Percentiles rank a stretch among this genome's conserved stretches.
phyloP scores from a whole-genome alignment of 495 filamentous ascomycete species.

The Tetracladium setigerum region DNA sequence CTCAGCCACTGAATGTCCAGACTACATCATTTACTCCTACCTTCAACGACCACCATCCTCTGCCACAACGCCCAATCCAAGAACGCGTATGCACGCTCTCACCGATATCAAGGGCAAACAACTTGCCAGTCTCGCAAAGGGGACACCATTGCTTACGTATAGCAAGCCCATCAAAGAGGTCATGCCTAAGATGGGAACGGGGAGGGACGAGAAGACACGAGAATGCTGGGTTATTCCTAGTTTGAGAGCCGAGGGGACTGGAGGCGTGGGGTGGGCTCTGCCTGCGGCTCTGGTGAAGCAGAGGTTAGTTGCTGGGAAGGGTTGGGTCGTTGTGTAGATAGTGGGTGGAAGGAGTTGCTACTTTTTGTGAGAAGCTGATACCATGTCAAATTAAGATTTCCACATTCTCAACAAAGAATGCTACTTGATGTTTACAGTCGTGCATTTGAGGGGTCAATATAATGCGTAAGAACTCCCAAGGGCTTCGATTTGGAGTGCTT shows the following conservation, averaged over 20 bases:
- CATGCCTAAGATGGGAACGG: conserved; percentile 33
- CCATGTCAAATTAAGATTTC: not conserved
- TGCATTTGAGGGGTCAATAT: too few species aligned
- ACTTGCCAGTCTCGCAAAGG: conserved; percentile 72
- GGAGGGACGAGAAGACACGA: conserved; percentile 46
- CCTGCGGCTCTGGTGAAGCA: conserved; percentile 77
- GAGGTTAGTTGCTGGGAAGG: conserved; percentile 58
- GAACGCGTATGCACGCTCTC: conserved; percentile 83
- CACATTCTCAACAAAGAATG: too few species aligned
- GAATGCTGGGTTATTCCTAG: conserved; percentile 79
- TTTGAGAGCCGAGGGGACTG: conserved; percentile 53
- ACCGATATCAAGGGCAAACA: conserved; percentile 67
- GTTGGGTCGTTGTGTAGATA: conserved; percentile 67
- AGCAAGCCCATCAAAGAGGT: conserved; percentile 87
- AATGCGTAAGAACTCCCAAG: too few species aligned
- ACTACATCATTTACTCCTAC: conserved; percentile 81
- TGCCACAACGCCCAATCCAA: conserved; percentile 41
- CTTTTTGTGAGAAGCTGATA: not conserved
- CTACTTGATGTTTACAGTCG: too few species aligned
- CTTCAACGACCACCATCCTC: conserved; percentile 62
- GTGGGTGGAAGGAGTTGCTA: not conserved
- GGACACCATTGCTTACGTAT: conserved; percentile 76
- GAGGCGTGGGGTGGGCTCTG: conserved; percentile 73
- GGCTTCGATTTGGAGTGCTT: too few species aligned
- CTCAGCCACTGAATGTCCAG: conserved; percentile 62